These are phyloP conservation scores for Aspergillus sclerotioniger DNA, from an alignment of 495 filamentous ascomycete genomes.

Conservation along the genomic window DNA sequence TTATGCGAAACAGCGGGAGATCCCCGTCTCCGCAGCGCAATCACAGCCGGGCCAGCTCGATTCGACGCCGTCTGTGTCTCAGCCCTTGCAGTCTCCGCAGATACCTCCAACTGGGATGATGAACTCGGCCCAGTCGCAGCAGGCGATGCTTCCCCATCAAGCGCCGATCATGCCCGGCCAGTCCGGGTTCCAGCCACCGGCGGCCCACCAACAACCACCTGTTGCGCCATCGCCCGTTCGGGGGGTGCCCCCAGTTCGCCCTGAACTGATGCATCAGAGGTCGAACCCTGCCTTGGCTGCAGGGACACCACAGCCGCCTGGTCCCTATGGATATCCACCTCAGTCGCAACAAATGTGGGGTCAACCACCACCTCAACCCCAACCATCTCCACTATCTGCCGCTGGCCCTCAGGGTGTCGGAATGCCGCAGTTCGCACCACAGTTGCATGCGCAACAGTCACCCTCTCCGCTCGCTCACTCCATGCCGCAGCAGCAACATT, in stretches of 20 bases:
- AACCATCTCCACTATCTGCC: slow-evolving; percentile 45
- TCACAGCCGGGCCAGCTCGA: slow-evolving; percentile 50
- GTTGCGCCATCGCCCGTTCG: slow-evolving; percentile 46
- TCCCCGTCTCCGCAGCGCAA: slow-evolving; percentile 53
- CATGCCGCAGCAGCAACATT: slow-evolving; percentile 37
- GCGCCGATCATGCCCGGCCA: slow-evolving; percentile 43
- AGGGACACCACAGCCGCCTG: slow-evolving; percentile 36
- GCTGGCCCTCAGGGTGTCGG: slow-evolving; percentile 39
- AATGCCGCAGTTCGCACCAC: slow-evolving; percentile 46
- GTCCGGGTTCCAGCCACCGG: slow-evolving; percentile 30
- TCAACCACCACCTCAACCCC: slow-evolving; percentile 54
- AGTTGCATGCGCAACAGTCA: slow-evolving; percentile 35
- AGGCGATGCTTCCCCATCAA: slow-evolving; percentile 37
- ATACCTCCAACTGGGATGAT: slow-evolving; percentile 37
- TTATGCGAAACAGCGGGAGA: slow-evolving; percentile 76
- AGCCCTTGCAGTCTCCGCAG: slow-evolving; percentile 44
- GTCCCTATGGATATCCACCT: slow-evolving; percentile 47
- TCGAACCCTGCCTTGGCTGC: slow-evolving; percentile 41
- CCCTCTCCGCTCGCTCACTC: slow-evolving; percentile 44
- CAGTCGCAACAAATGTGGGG: slow-evolving; percentile 53
- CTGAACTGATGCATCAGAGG: slow-evolving; percentile 48
- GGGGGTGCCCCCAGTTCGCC: slow-evolving; percentile 40
- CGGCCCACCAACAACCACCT: slow-evolving; percentile 37
- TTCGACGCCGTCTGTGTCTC: slow-evolving; percentile 48
- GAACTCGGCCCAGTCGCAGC: slow-evolving; percentile 39